These are phyloP conservation scores for Penicillium subrubescens DNA, from an alignment of 495 filamentous ascomycete species.

Conservation along the genomic window DNA sequence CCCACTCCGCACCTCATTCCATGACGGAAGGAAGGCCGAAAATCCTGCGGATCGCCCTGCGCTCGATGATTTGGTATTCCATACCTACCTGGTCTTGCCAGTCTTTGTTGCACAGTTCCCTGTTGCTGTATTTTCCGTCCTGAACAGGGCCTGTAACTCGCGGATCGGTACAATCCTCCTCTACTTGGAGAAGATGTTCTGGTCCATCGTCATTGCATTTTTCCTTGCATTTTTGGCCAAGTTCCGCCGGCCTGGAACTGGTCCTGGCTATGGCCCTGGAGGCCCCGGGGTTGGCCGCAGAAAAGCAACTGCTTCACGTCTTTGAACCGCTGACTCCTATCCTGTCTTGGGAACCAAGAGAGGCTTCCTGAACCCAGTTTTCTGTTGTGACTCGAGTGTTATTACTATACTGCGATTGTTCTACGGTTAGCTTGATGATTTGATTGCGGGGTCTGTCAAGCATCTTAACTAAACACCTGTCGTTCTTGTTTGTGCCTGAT, in stretches of 20 bases:
- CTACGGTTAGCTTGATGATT: too few relatives aligned
- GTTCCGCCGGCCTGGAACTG: neutral
- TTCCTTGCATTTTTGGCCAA: neutral
- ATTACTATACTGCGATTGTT: neutral
- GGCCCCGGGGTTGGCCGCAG: neutral
- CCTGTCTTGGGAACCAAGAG: neutral
- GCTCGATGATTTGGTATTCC: constrained; percentile 18
- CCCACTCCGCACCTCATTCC: neutral
- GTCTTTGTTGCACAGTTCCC: constrained; percentile 12
- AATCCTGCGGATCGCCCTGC: neutral
- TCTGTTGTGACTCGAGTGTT: neutral
- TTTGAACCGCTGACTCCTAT: neutral
- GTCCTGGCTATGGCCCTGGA: neutral
- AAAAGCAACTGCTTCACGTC: neutral
- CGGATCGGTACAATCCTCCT: constrained; percentile 9
- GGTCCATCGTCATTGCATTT: neutral
- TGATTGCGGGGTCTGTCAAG: neutral
- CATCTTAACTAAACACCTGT: neutral
- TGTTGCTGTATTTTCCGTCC: neutral
- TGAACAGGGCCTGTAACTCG: constrained; percentile 9
- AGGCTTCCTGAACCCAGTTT: neutral
- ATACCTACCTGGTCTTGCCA: constrained; percentile 20
- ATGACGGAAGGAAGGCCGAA: neutral
- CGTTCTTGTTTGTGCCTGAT: neutral
- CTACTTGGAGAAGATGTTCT: constrained; percentile 11